Evolutionary conservation across 352 stramenopile species (phyloP), one percentile per base, ranked within the genome.

Genomic region (Phytophthora fragariaefolia): DNA sequence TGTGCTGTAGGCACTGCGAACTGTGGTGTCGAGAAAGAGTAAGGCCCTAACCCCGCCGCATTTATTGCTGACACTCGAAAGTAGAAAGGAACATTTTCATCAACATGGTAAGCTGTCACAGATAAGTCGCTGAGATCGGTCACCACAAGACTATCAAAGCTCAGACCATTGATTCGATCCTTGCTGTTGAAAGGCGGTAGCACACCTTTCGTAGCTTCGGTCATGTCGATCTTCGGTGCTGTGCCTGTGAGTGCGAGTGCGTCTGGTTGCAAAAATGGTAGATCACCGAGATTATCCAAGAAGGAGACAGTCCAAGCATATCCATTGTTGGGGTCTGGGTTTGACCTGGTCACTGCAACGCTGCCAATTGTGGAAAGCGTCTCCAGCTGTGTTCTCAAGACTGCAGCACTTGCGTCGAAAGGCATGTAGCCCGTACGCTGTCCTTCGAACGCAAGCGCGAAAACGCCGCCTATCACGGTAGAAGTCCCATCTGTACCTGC

Each of bases 41-140:
- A 61, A 2, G 63, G 54, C 3, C 97, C 92, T 5, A 71, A 49
- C 8, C 96, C 96, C 17, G 95, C 74, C 9, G 83, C 74, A 60
- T 99, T 99, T 22, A 95, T 91, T 23, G 96, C 96, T 6, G 86
- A 92, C 18, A 99, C 95, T 15, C 93, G 85, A 54, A 99, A 93
- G 70, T 97, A 99, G 63, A 98, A 99, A 9, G 92, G 82, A 6
- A 99, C 91, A 27, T 97, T 97, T 52, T 98, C 88, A 38, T 98
- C 91, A 2, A 99, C 79, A 10, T 91, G 79, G 26, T 82, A 76
- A 5, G 97, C 89, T 1, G 79, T 89, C 47, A 96, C 71, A 1
- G 80, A 76, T n/a, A 98, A 71, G 47, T 95, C 77, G 42, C 83
- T 92, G 22, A 98, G 60, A 59, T 98, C 92, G 1, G 91, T 97